A percentile compares a stretch with the other conserved stretches of the same genome.
phyloP scores from a whole-genome alignment of 2,329 filamentous ascomycete genomes.

The Drechslerella coelobrocha region DNA sequence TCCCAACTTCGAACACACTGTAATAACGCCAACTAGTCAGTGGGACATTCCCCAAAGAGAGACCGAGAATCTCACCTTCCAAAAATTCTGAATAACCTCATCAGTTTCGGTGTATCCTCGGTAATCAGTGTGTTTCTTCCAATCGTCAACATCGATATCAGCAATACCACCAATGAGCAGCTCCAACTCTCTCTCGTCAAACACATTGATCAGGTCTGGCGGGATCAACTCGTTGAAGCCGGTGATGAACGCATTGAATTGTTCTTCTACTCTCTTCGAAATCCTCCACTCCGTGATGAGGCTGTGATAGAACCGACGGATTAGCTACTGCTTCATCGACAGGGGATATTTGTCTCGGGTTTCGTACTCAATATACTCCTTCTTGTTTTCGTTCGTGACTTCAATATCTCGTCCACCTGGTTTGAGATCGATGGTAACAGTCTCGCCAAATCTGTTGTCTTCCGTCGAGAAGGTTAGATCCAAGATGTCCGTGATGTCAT shows the following conservation, averaged over 20 bases:
- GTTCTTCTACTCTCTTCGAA: constrained; percentile 95
- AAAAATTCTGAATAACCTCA: constrained; percentile 97
- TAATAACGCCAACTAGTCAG: constrained; percentile 52
- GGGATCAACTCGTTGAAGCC: constrained; percentile 98
- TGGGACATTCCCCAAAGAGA: neutral
- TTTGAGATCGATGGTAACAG: constrained; percentile 91
- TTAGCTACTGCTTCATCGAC: constrained; percentile 3
- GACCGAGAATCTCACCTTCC: constrained; percentile 69
- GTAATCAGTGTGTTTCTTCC: constrained; percentile 99
- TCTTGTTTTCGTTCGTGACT: constrained; percentile 98
- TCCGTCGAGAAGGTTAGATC: constrained; percentile 97
- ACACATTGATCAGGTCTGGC: constrained; percentile 94
- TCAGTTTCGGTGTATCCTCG: constrained; percentile 97
- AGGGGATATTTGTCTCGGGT: neutral
- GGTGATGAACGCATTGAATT: constrained; percentile 96
- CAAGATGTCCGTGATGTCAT: constrained; percentile 89
- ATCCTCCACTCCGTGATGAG: constrained; percentile 99
- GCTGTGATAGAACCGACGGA: constrained; percentile 57
- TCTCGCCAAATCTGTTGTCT: constrained; percentile 94
- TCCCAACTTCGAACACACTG: constrained; percentile 90
- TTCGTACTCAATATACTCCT: constrained; percentile 90
- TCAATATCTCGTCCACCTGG: constrained; percentile 88
- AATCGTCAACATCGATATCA: constrained; percentile 99
- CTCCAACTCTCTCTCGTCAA: constrained; percentile 96
- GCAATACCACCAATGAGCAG: constrained; percentile 97